Conservation (phyloP, 352 stramenopile species). For the Globisporangium echinulatum region DNA sequence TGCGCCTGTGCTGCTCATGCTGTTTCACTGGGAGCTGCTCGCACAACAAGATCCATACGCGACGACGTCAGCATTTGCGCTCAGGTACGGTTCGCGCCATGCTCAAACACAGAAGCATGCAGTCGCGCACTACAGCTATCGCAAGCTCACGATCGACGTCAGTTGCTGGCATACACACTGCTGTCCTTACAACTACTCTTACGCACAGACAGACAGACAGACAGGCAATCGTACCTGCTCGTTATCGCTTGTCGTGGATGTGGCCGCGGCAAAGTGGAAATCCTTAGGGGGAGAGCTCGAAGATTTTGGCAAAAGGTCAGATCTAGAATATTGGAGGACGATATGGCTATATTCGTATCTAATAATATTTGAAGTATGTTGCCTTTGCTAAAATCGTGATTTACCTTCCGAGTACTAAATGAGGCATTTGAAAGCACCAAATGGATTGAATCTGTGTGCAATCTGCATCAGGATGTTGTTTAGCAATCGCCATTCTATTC, state of each 20-base stretch:
- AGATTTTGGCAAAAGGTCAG: not conserved
- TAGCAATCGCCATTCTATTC: not conserved
- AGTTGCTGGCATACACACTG: not conserved
- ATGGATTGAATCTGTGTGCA: not conserved
- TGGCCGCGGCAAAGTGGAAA: not conserved
- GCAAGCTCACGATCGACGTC: too few relatives aligned
- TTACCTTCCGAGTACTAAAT: not conserved
- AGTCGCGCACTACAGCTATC: not conserved
- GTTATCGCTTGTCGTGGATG: not conserved
- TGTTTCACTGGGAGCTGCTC: conserved; percentile 5
- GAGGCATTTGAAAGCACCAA: not conserved
- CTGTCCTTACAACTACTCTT: not conserved
- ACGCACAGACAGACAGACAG: not conserved
- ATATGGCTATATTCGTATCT: not conserved
- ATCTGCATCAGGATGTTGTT: not conserved
- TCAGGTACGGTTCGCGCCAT: not conserved
- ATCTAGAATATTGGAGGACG: not conserved
- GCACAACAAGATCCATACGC: not conserved
- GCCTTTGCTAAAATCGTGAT: not conserved
- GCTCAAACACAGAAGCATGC: not conserved
- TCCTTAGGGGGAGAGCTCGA: not conserved
- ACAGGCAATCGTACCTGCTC: not conserved
- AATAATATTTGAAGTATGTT: not conserved
- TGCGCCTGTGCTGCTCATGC: conserved; percentile 81
- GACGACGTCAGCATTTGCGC: not conserved